Evolutionary conservation across 176 grass and related monocot genomes (phyloP).

Genomic region (Musa acuminata): DNA sequence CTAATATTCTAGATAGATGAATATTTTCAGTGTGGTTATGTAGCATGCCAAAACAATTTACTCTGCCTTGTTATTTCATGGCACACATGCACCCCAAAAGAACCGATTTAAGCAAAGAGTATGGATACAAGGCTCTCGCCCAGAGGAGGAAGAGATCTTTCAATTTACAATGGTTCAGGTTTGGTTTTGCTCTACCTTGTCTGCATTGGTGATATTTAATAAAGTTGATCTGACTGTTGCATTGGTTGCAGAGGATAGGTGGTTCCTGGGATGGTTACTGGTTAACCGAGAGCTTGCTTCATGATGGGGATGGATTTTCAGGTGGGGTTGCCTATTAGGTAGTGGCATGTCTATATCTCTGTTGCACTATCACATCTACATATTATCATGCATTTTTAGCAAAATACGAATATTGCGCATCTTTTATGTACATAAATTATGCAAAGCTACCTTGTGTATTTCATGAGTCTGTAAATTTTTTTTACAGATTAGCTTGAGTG

Average conservation of each 20-base stretch:
- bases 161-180: slow-evolving; percentile 96
- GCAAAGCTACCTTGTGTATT: too few relatives aligned
- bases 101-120: slow-evolving; percentile 69
- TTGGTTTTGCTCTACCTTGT: slow-evolving; percentile 12
- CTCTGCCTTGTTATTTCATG: background rate
- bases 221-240: slow-evolving; percentile 14
- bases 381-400: too few relatives aligned
- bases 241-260: slow-evolving; percentile 45
- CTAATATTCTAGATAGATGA: background rate
- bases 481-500: too few relatives aligned
- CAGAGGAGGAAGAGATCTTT: slow-evolving; percentile 81
- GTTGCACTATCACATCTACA: too few relatives aligned
- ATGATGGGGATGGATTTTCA: slow-evolving; percentile 51
- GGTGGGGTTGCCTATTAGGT: slow-evolving; percentile 69
- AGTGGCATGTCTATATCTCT: too few relatives aligned
- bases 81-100: slow-evolving; percentile 17
- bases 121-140: slow-evolving; percentile 66
- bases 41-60: background rate
- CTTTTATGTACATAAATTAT: too few relatives aligned
- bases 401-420: too few relatives aligned
- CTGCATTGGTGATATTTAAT: background rate
- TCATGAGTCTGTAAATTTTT: too few relatives aligned
- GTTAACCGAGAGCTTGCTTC: slow-evolving; percentile 84
- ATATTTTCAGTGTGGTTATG: background rate
- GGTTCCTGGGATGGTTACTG: slow-evolving; percentile 90